phyloP scores from a whole-genome alignment of 495 filamentous ascomycete species.

The Halenospora varia region DNA sequence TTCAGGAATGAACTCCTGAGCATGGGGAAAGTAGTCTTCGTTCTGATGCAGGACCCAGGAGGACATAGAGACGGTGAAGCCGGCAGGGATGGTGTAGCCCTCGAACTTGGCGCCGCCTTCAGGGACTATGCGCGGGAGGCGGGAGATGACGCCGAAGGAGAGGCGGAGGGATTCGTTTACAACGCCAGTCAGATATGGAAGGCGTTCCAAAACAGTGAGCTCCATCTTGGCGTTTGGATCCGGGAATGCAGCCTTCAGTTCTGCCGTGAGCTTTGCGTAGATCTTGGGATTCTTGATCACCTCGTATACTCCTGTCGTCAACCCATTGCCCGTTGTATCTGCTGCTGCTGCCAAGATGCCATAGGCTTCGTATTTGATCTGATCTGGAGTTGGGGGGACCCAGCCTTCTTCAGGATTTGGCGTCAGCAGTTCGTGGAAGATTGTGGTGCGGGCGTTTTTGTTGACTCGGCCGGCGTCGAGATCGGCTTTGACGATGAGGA shows the following conservation, averaged over 20 bases:
- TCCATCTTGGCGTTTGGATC: background rate
- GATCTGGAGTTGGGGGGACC: no score
- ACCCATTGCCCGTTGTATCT: background rate
- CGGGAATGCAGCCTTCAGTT: background rate
- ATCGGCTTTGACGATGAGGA: no score
- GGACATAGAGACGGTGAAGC: background rate
- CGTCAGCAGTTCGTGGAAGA: no score
- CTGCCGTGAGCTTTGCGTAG: background rate
- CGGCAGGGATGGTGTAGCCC: background rate
- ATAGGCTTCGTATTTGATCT: background rate
- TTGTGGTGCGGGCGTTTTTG: no score
- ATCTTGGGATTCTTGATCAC: background rate
- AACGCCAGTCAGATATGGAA: background rate
- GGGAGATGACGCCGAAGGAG: background rate
- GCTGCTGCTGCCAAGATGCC: no score
- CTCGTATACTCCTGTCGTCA: background rate
- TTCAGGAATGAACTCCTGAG: background rate
- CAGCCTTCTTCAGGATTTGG: no score
- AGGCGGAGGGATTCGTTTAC: background rate
- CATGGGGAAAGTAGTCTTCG: background rate
- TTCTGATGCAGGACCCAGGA: background rate
- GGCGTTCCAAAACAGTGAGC: background rate
- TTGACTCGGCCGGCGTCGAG: no score
- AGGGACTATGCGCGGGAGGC: background rate
- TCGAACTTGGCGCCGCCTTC: background rate